Base-by-base conservation (phyloP, 2,329 filamentous ascomycete species). In the Huntiella abstrusa region DNA sequence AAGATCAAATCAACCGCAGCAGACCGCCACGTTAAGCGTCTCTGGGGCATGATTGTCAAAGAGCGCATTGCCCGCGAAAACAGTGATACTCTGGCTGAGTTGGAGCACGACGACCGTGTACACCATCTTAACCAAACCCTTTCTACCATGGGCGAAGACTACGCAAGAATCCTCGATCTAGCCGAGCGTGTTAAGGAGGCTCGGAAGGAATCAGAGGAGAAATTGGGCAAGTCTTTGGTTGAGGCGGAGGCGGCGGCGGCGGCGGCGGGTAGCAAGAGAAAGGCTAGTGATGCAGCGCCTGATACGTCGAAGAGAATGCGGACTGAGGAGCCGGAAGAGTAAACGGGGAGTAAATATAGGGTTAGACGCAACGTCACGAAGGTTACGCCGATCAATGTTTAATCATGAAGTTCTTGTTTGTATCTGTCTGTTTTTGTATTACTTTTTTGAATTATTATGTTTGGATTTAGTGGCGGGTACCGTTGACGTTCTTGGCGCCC, bases 11-110 rank as follows among this genome's bases (percentile, higher is more conserved):
- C 57, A 60, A 51, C 55, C 6, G 39, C 39, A 28, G 48, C 64
- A 54, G 57, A 60, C 55, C 11, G 54, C 70, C 1, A 70, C 69
- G 3, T 69, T 43, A 82, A 81, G 57, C 72, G 69, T 51, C 69
- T 84, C 39, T 92, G 82, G 81, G 67, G 77, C 28, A 60, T 88
- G 17, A 66, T 83, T 37, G 74, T 80, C n/a, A 91, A 91, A 63
- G 73, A 83, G 55, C 67, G 84, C 33, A 65, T 92, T 3, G 86
- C 83, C 57, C 69, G 73, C 39, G 80, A 85, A 54, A 88, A 91
- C 56, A 71, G 70, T 48, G 79, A 87, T 53, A 62, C 72, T 2
- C 66, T 92, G 10, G 70, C 73, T 34, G 78, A 87, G 59, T 62
- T 88, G 36, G 80, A 84, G 46, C 64, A 66, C 4, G 59, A 63